Conservation (phyloP, 2,329 filamentous ascomycete genomes). For the Lasiodiplodia sp. region DNA sequence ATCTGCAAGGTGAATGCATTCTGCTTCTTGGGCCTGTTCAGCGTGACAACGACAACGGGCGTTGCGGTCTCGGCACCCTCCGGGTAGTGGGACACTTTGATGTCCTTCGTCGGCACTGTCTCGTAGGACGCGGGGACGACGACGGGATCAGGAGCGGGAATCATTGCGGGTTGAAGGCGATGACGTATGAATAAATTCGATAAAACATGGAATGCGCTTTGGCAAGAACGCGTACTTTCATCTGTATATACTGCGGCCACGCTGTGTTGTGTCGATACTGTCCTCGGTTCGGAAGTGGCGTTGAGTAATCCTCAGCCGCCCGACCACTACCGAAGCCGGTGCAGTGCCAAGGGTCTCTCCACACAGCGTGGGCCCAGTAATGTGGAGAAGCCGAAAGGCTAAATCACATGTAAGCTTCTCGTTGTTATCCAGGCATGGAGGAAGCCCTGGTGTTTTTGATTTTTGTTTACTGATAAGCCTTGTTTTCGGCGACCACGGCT, state of each 20-base stretch:
- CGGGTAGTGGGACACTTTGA: slow-evolving; percentile 61
- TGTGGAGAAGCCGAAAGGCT: neutral
- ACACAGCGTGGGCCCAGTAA: neutral
- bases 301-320: neutral
- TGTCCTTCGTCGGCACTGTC: slow-evolving; percentile 51
- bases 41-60: slow-evolving; percentile 19
- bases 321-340: neutral
- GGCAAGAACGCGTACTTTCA: neutral
- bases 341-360: neutral
- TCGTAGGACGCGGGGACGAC: slow-evolving; percentile 49
- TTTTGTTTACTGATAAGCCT: too few relatives aligned
- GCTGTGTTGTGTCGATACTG: neutral
- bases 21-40: slow-evolving; percentile 27
- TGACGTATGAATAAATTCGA: too few relatives aligned
- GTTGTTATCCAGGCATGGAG: neutral
- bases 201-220: neutral
- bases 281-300: neutral
- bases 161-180: neutral
- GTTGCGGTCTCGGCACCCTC: slow-evolving; percentile 42
- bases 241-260: neutral
- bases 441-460: too few relatives aligned
- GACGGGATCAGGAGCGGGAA: slow-evolving; percentile 9
- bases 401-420: neutral
- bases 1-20: slow-evolving; percentile 30
- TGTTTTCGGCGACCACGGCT: too few relatives aligned